Percentiles rank a stretch among this genome's conserved stretches.
phyloP scores from a whole-genome alignment of 495 filamentous ascomycete genomes.

The Aspergillus diversus region DNA sequence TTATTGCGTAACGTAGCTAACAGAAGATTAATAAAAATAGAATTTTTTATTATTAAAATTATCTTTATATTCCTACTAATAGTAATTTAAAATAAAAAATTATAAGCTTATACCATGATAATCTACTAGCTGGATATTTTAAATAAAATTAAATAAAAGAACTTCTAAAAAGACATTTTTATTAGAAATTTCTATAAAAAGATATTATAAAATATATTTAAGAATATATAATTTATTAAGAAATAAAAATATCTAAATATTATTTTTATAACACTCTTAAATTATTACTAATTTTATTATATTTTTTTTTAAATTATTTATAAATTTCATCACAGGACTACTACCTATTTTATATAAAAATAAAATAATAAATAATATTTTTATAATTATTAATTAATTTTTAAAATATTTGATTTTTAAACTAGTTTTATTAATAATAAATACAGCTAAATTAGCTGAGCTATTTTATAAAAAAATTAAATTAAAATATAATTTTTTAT shows the following conservation, averaged over 20 bases:
- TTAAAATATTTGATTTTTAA: constrained; percentile 4
- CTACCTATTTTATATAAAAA: constrained; percentile 5
- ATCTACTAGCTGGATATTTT: neutral
- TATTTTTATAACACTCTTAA: too few species aligned
- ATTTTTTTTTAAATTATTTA: too few species aligned
- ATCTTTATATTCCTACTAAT: neutral
- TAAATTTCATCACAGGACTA: neutral
- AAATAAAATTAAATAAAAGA: neutral
- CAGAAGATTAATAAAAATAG: constrained; percentile 1
- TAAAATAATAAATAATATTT: neutral
- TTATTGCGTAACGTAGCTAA: neutral
- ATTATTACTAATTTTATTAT: too few species aligned
- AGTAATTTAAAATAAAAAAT: neutral
- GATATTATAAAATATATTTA: too few species aligned
- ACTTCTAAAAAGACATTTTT: neutral
- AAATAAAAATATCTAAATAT: too few species aligned
- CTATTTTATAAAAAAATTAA: too few species aligned
- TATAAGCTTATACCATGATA: neutral
- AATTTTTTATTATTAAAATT: neutral
- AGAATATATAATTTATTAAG: too few species aligned
- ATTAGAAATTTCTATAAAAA: too few species aligned
- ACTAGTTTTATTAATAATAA: neutral
- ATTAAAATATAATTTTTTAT: too few species aligned
- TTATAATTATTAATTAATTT: neutral
- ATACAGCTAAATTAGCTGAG: neutral